Evolutionary conservation across 2,329 filamentous ascomycete genomes (phyloP), one percentile per base, ranked within the genome.

Genomic region (Fusarium sublunatum): DNA sequence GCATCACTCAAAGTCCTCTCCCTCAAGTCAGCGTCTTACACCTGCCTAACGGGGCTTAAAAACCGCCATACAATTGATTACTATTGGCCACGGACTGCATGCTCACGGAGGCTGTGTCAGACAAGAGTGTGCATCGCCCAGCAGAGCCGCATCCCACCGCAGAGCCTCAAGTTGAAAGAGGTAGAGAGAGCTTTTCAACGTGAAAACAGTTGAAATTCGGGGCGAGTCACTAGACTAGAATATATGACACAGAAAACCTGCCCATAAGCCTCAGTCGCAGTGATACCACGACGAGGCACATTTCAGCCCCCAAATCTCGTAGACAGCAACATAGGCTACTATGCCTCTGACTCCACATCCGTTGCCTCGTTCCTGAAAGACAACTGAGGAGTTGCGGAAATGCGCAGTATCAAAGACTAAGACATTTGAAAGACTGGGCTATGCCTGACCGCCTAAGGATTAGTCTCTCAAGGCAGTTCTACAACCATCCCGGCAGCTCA

Each of bases 401-500:
- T 34, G 28, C 31, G 32, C 29, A 26, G 26, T 28, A 54, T 3
- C 25, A 13, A 31, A 26, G 19, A 28, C 13, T 24, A n/a, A 15
- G 25, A 26, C n/a, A 11, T 29, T 39, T 24, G 8, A 35, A 9
- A 32, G 24, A 28, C 10, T 19, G 19, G 57, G 57, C 56, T 60
- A 38, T 53, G 52, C 32, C 25, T 22, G 10, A 12, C 8, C 31
- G 10, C 6, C 25, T 25, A 1, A 8, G 25, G 13, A 55, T 25
- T 25, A 36, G 25, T 10, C 19, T 40, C 28, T 13, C 29, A n/a
- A 60, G 42, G 24, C 12, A 31, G 31, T 5, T 11, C 38, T 34
- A 6, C 32, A 60, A 42, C 55, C 56, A 55, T 60, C 56, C 56
- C 13, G 8, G 43, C 57, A 19, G 28, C 7, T 15, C 46, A 38